Conservation (phyloP, 371 early-diverging fungal species). For the Syncephalis fuscata region DNA sequence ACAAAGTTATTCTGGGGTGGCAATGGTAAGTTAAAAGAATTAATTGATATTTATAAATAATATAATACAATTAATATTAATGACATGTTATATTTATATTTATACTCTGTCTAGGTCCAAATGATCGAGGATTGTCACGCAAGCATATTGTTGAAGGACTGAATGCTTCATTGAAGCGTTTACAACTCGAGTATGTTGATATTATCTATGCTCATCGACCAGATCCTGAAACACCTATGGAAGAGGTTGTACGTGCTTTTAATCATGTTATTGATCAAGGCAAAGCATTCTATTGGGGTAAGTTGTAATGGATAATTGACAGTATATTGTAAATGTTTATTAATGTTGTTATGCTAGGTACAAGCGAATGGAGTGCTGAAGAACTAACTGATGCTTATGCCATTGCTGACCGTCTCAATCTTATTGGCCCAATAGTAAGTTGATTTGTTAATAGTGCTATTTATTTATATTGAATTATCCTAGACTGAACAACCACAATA, state of each 20-base stretch:
- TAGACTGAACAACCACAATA: slow-evolving; percentile 67
- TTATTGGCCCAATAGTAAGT: slow-evolving; percentile 35
- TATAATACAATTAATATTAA: too few species aligned
- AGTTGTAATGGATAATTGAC: too few species aligned
- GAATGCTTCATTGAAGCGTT: slow-evolving; percentile 49
- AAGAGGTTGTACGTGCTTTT: slow-evolving; percentile 75
- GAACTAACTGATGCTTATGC: slow-evolving; percentile 60
- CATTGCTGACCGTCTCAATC: slow-evolving; percentile 42
- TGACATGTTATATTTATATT: too few species aligned
- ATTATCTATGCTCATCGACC: slow-evolving; percentile 73
- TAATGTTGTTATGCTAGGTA: slow-evolving; percentile 12
- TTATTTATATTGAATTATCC: neutral
- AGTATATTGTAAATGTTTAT: too few species aligned
- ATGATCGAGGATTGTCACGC: slow-evolving; percentile 66
- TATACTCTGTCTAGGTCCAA: slow-evolving; percentile 23
- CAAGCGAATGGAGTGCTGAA: slow-evolving; percentile 71
- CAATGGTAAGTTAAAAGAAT: slow-evolving; percentile 14
- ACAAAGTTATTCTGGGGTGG: slow-evolving; percentile 80
- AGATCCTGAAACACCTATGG: slow-evolving; percentile 51
- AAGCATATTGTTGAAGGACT: slow-evolving; percentile 79
- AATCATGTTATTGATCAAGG: slow-evolving; percentile 71
- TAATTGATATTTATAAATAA: too few species aligned
- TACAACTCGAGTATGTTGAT: slow-evolving; percentile 67
- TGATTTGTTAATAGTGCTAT: slow-evolving; percentile 1
- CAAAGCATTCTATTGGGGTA: slow-evolving; percentile 70